phyloP scores from a whole-genome alignment of 2,329 filamentous ascomycete species.

The Biscogniauxia marginata region DNA sequence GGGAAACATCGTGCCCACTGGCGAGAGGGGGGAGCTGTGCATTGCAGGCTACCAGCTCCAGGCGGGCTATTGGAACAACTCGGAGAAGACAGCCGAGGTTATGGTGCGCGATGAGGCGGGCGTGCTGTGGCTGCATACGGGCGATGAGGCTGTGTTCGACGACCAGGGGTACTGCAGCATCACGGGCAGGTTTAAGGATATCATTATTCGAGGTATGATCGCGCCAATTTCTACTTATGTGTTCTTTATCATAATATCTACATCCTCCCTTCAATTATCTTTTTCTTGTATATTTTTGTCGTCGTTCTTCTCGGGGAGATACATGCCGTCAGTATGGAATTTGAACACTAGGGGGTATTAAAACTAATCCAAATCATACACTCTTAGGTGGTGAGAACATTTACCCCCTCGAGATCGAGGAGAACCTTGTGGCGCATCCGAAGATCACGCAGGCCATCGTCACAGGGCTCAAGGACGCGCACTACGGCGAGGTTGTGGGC shows the following conservation, averaged over 20 bases:
- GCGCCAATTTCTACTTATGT: not conserved
- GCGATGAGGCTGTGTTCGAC: conserved; percentile 69
- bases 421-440: conserved; percentile 65
- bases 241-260: not conserved
- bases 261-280: conserved; percentile 1
- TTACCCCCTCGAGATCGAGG: conserved; percentile 74
- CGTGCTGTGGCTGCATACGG: conserved; percentile 63
- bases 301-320: too few relatives aligned
- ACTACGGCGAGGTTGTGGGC: conserved; percentile 71
- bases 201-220: conserved; percentile 65
- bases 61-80: conserved; percentile 66
- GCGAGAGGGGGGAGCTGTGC: conserved; percentile 70
- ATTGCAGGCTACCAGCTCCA: conserved; percentile 77
- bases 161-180: conserved; percentile 69
- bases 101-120: conserved; percentile 54
- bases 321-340: too few relatives aligned
- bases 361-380: too few relatives aligned
- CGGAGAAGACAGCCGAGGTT: conserved; percentile 66
- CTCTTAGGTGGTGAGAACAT: conserved; percentile 73
- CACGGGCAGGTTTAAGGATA: conserved; percentile 76
- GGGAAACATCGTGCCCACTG: conserved; percentile 65
- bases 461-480: conserved; percentile 66
- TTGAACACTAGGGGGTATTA: not conserved
- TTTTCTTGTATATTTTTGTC: too few relatives aligned
- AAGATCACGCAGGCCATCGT: conserved; percentile 64